Percentiles rank a stretch among this genome's conserved stretches.
phyloP scores from a whole-genome alignment of 2,329 filamentous ascomycete species.

The Sarocladiaceae sp. region DNA sequence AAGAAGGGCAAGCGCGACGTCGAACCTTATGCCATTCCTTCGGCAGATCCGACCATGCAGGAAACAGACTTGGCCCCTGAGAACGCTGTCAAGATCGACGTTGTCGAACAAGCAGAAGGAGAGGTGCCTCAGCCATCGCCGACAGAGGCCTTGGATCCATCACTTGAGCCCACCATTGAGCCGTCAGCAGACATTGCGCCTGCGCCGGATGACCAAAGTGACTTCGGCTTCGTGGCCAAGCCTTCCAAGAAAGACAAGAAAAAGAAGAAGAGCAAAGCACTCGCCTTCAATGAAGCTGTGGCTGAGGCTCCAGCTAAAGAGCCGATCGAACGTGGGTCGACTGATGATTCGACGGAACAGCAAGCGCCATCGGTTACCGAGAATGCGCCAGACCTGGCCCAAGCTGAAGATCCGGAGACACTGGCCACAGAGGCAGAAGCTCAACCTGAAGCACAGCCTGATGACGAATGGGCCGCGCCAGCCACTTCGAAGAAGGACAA shows the following conservation, averaged over 20 bases:
- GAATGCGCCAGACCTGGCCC: no score
- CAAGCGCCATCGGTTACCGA: no score
- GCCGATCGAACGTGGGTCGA: no score
- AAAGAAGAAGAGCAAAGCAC: constrained; percentile 8
- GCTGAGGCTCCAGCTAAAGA: no score
- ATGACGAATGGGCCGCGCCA: constrained; percentile 9
- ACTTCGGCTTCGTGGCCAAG: constrained; percentile 1
- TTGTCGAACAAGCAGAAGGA: background rate
- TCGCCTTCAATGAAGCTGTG: background rate
- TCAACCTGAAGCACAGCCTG: background rate
- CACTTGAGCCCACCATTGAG: no score
- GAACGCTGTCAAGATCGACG: background rate
- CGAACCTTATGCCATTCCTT: background rate
- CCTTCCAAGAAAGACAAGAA: constrained; percentile 11
- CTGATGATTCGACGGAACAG: no score
- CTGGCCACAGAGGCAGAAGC: background rate
- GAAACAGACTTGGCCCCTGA: background rate
- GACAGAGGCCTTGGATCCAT: no score
- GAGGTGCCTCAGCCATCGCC: no score
- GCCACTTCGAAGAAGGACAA: constrained; percentile 20
- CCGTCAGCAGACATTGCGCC: background rate
- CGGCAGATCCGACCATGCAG: background rate
- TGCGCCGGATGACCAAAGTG: constrained; percentile 8
- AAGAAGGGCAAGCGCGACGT: background rate
- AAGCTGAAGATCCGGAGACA: no score